Evolutionary conservation across 225 moss, liverwort and hornwort species (phyloP).

Genomic region (Rhytidiadelphus loreus): DNA sequence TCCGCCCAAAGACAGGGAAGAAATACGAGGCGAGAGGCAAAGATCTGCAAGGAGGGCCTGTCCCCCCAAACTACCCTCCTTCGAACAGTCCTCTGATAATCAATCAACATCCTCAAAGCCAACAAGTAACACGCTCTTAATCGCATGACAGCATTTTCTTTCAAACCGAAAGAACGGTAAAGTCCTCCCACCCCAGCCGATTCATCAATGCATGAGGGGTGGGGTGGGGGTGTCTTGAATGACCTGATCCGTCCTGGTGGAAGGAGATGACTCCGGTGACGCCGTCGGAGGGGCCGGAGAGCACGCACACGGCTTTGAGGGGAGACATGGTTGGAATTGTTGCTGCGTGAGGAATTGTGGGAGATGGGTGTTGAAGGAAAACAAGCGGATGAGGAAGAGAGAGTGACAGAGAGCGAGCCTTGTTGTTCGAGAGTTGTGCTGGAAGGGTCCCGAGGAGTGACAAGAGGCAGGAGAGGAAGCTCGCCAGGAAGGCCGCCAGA

Average conservation of each 20-base stretch:
- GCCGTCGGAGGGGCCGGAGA: conserved; percentile 9
- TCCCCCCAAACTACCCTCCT: not conserved
- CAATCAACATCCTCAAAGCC: not conserved
- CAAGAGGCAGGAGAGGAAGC: not conserved
- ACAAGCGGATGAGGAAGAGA: too few species aligned
- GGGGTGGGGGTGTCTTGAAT: not conserved
- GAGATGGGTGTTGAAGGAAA: too few species aligned
- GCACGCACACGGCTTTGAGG: conserved; percentile 36
- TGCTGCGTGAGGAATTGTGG: not conserved
- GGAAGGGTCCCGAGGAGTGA: not conserved
- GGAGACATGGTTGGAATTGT: not conserved
- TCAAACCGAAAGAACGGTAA: not conserved
- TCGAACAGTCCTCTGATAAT: not conserved
- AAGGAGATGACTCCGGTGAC: conserved; percentile 37
- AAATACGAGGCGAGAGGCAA: not conserved
- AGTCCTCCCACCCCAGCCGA: not conserved
- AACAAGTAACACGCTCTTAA: not conserved
- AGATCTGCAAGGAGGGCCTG: not conserved
- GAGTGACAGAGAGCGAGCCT: not conserved
- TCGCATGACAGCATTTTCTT: not conserved
- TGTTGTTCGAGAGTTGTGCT: not conserved
- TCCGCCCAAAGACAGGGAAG: not conserved
- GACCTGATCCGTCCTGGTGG: not conserved
- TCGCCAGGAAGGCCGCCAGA: not conserved
- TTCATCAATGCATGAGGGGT: not conserved